Percentiles rank a stretch among this genome's conserved stretches.
Evolutionary conservation across 805 yeast genomes (phyloP).

Genomic region (Starmerella cellae): DNA sequence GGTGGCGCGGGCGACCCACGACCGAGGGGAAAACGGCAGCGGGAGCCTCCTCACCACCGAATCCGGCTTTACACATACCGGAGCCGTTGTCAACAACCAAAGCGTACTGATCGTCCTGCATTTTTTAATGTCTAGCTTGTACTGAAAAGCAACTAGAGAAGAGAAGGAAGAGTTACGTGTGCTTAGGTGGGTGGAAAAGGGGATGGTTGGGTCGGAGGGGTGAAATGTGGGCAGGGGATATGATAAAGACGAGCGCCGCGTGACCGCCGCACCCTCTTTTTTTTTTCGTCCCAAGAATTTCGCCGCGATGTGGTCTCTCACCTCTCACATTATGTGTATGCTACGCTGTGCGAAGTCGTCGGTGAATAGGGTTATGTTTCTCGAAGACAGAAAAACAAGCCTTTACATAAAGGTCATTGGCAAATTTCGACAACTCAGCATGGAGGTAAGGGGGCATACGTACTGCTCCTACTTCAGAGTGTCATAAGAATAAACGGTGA

Average conservation of each 20-base stretch:
- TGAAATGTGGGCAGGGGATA: not conserved
- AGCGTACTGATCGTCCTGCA: conserved; percentile 28
- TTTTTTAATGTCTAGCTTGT: conserved; percentile 2
- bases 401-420: no score
- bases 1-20: conserved; percentile 99
- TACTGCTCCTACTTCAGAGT: not conserved
- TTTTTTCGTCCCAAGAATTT: no score
- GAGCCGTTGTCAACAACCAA: conserved; percentile 98
- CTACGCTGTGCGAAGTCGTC: no score
- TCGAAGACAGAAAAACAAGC: no score
- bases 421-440: no score
- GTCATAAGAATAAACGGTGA: not conserved
- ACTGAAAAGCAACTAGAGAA: not conserved
- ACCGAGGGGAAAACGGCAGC: conserved; percentile 99
- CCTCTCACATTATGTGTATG: no score
- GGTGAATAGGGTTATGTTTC: no score
- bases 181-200: not conserved
- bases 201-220: not conserved
- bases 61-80: conserved; percentile 99
- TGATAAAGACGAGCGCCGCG: not conserved
- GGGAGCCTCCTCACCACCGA: conserved; percentile 99
- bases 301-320: no score
- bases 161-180: conserved; percentile 2
- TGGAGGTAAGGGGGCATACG: no score
- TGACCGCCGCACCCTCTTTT: not conserved